Percentiles rank a stretch among this genome's conserved stretches.
Evolutionary conservation across 2,329 filamentous ascomycete species (phyloP).

Genomic region (Monosporascus sp.): DNA sequence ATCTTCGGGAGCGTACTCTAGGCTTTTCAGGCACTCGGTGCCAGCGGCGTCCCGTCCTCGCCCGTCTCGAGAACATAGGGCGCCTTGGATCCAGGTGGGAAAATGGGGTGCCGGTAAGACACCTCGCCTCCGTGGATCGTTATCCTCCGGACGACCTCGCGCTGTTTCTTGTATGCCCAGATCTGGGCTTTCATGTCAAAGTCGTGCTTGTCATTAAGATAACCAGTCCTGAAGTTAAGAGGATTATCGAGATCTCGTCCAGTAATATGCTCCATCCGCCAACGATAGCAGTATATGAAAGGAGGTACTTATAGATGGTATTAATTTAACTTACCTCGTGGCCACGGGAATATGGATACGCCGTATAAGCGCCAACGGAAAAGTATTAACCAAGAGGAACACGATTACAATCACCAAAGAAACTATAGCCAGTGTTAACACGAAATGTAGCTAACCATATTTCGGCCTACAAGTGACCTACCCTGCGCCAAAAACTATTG

Average conservation of each 20-base stretch:
- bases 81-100: slow-evolving; percentile 32
- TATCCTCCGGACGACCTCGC: slow-evolving; percentile 51
- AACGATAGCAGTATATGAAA: neutral
- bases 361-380: neutral
- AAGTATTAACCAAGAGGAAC: slow-evolving; percentile 1
- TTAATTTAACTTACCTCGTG: slow-evolving; percentile 2
- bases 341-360: slow-evolving; percentile 7
- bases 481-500: neutral
- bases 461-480: neutral
- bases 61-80: neutral
- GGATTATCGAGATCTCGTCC: slow-evolving; percentile 29
- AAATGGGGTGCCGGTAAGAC: slow-evolving; percentile 35
- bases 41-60: neutral
- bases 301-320: neutral
- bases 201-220: slow-evolving; percentile 38
- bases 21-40: slow-evolving; percentile 24
- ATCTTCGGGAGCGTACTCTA: slow-evolving; percentile 38
- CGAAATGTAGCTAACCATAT: neutral
- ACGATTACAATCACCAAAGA: neutral
- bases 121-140: slow-evolving; percentile 41
- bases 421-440: neutral
- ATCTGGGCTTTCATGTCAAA: slow-evolving; percentile 51
- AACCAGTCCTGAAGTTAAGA: slow-evolving; percentile 51
- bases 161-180: slow-evolving; percentile 58
- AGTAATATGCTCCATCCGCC: slow-evolving; percentile 45